These are phyloP conservation scores for Naegleria gruberi DNA, from an alignment of 208 protist genomes.

Conservation along the genomic window DNA sequence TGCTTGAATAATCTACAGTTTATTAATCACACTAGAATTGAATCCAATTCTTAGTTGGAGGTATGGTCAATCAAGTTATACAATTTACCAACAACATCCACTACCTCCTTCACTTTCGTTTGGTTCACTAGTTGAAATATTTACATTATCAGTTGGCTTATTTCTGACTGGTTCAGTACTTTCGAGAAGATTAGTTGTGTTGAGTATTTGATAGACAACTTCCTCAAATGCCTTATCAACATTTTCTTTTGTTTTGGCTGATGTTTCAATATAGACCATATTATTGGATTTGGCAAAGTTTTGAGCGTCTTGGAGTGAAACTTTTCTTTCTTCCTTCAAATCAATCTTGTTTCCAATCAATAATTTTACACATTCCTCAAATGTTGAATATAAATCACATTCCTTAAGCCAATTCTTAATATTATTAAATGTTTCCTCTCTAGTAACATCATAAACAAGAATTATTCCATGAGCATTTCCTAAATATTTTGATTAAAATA, in stretches of 20 bases:
- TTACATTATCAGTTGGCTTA: neutral
- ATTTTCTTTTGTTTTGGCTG: slow-evolving; percentile 78
- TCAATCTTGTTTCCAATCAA: slow-evolving; percentile 75
- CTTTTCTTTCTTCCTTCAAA: slow-evolving; percentile 26
- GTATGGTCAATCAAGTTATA: too few relatives aligned
- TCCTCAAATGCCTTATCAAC: slow-evolving; percentile 78
- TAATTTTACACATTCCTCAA: slow-evolving; percentile 53
- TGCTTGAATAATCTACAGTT: too few relatives aligned
- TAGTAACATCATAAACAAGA: slow-evolving; percentile 74
- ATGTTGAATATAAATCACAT: slow-evolving; percentile 49
- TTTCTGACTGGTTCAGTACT: neutral
- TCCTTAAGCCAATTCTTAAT: slow-evolving; percentile 65
- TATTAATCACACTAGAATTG: too few relatives aligned
- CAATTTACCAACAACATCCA: neutral
- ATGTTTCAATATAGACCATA: slow-evolving; percentile 76
- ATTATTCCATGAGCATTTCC: slow-evolving; percentile 64
- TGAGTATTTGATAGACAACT: slow-evolving; percentile 54
- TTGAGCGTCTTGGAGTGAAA: neutral
- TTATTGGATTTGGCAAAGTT: slow-evolving; percentile 50
- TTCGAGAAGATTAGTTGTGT: slow-evolving; percentile 27
- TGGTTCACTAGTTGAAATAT: neutral
- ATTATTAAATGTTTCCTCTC: slow-evolving; percentile 57
- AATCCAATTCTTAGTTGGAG: too few relatives aligned
- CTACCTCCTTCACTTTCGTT: neutral
- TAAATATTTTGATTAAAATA: neutral